Base-by-base conservation (phyloP, 2,329 filamentous ascomycete species). In the Penicillium sp. region DNA sequence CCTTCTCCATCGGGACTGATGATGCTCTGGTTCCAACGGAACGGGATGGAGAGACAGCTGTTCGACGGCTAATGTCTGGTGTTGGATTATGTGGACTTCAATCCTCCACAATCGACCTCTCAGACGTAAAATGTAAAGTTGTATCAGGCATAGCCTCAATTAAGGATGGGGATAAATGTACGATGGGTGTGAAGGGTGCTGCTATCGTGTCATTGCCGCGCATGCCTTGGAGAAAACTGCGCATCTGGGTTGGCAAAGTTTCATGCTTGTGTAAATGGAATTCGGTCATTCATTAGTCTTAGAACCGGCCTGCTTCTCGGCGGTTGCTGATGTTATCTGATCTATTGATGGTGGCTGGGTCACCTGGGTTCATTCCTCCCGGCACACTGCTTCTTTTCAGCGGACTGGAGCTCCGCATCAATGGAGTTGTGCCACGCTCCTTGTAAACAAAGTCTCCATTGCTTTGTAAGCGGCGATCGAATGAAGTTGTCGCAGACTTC, bases 401-500 rank as follows among this genome's bases (percentile, higher is more conserved):
- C 13, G 75, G 75, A 57, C 75, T 79, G 13, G 70, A 70, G 16
- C 65, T 67, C 32, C 69, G 63, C 54, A 73, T 76, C 56, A 71
- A 57, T 6, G 75, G 74, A 52, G 72, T 76, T 38, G 66, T 61
- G 27, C 63, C 65, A 31, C 66, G 64, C 49, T 76, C 71, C 35
- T 68, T 69, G 56, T 72, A 69, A 23, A 68, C 68, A 45, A 71
- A 67, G 42, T 73, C 72, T 1, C 68, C 73, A 48, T 68, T 71
- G 62, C 66, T 73, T 62, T 79, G 77, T 54, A 68, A 60, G 54
- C 69, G 68, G 18, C 67, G 68, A 18, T 76, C 71, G 47, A 77
- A 70, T 49, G 79, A 89, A 72, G 73, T 84, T 73, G 77, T 90
- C 64, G 79, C 85, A 2, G 89, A 81, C 70, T 96, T 96, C 65